Evolutionary conservation across 164 flowering plant species (phyloP).

Genomic region (Magnolia sinica): DNA sequence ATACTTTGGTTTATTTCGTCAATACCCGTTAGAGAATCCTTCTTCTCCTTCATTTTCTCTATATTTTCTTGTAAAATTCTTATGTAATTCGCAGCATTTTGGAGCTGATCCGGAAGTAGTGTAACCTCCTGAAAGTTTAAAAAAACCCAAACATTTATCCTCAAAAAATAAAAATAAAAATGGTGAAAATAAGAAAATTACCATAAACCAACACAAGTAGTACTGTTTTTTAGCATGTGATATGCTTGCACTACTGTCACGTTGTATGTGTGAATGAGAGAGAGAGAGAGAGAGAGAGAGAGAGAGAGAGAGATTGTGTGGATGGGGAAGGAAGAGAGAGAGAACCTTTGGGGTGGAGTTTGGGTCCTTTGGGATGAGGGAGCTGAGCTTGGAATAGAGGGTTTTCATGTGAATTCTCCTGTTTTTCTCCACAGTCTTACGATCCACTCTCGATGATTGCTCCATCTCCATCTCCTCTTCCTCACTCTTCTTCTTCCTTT

Average conservation of each 20-base stretch:
- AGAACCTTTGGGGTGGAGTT: conserved; percentile 27
- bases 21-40: conserved; percentile 23
- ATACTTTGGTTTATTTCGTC: neutral
- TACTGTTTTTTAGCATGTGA: neutral
- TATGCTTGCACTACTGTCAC: neutral
- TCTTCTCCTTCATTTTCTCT: conserved; percentile 58
- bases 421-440: conserved; percentile 62
- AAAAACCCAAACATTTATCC: neutral
- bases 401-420: conserved; percentile 67
- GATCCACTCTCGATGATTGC: conserved; percentile 35
- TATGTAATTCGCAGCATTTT: conserved; percentile 57
- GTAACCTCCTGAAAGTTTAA: conserved; percentile 28
- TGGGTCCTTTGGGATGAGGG: conserved; percentile 37
- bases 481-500: neutral
- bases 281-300: neutral
- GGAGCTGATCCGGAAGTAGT: conserved; percentile 53
- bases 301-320: no score
- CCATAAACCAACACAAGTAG: neutral
- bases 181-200: neutral
- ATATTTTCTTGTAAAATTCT: conserved; percentile 41
- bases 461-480: conserved; percentile 2
- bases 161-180: no score
- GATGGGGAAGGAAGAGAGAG: neutral
- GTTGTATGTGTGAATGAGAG: neutral
- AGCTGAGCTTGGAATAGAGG: conserved; percentile 51